These are phyloP conservation scores for Candida verbasci DNA, from an alignment of 805 yeast species.

Conservation along the genomic window DNA sequence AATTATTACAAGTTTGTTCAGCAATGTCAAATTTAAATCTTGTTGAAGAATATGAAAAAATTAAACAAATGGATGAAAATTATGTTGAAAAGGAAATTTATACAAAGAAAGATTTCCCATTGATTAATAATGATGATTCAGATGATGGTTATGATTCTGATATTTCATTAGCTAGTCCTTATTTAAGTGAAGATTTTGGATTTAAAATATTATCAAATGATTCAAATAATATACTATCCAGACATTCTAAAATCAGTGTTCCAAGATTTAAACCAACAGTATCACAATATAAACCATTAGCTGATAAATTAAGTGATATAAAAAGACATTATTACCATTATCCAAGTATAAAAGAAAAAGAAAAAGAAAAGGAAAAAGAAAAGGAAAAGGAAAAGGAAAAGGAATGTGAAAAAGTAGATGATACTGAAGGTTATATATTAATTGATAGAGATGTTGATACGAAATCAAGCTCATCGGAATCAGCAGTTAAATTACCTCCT, in stretches of 20 bases:
- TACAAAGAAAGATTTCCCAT: constrained; percentile 31
- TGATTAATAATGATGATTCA: constrained; percentile 15
- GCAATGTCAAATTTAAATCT: constrained; percentile 21
- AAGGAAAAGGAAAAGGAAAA: constrained; percentile 11
- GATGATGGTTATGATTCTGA: constrained; percentile 41
- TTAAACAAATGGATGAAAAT: constrained; percentile 11
- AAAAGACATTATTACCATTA: constrained; percentile 31
- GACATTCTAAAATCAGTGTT: constrained; percentile 28
- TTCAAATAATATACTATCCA: background rate
- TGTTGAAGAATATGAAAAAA: constrained; percentile 16
- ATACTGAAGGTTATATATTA: constrained; percentile 18
- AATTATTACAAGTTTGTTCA: constrained; percentile 42
- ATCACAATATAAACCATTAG: constrained; percentile 32
- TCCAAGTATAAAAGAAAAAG: constrained; percentile 14
- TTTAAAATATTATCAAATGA: constrained; percentile 37
- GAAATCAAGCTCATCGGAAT: constrained; percentile 3
- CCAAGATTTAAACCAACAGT: constrained; percentile 44
- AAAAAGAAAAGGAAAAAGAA: constrained; percentile 14
- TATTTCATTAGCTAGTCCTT: constrained; percentile 50
- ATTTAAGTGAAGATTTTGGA: constrained; percentile 44
- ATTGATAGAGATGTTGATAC: constrained; percentile 7
- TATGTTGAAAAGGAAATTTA: constrained; percentile 16
- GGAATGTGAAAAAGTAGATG: constrained; percentile 7
- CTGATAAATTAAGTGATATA: constrained; percentile 22
- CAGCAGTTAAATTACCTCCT: background rate